Evolutionary conservation across 192 early-diverging fungal species (phyloP), one percentile per base, ranked within the genome.

Genomic region (Rhizophagus sp.): DNA sequence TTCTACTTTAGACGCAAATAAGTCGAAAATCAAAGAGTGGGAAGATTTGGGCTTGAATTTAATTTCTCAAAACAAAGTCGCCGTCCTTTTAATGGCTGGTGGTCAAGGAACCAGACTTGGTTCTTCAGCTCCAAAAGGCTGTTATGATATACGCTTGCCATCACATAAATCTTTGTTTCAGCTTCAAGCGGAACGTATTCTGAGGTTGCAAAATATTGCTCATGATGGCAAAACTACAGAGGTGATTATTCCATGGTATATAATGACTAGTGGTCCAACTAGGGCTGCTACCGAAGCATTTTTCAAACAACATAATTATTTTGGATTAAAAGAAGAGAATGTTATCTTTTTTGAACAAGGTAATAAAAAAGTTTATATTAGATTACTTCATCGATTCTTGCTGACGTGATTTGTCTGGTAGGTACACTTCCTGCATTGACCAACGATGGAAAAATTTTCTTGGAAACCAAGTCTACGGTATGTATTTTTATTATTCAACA

Each of bases 221-320:
- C 80, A 76, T 62, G 76, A 81, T 73, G 78, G 85, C n/a, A 62
- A 78, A 6, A 80, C 81, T 5, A 80, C 87, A 25, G 85, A 88
- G n/a, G 86, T 93, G 17, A 88, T 92, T 30, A 96, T 99, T 74
- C 97, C 97, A 10, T 99, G 97, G 97, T 97, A 97, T 83, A 91
- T 99, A 81, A 99, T 99, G 98, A 97, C 96, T 65, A 96, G 95
- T 61, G 97, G 95, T 10, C 98, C 98, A 22, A 99, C 98, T 25
- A 88, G 92, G 69, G 84, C 73, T 1, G 91, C 95, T 22, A 97
- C 97, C 17, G 89, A 90, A 62, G 73, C 82, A 15, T 94, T 90
- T 84, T 99, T 99, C 86, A 87, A 90, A 70, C 82, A 94, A 62
- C 72, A 95, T 83, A 85, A 90, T 70, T 98, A 89, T 88, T 99